Conservation (phyloP, 306 rosid species). For the Potentilla sterilis region DNA sequence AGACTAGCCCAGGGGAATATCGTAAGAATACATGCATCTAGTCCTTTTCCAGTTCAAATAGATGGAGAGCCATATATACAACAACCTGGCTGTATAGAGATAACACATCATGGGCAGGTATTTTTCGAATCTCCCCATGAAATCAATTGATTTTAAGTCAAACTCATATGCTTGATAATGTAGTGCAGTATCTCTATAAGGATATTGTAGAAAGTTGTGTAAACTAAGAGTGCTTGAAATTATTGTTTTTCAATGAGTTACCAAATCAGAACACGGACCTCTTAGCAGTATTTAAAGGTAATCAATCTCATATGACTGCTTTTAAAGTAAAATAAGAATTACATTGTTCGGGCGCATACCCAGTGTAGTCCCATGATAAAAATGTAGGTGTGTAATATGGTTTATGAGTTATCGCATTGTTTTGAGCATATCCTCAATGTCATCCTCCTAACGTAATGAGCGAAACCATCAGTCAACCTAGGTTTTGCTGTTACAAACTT, state of each 20-base stretch:
- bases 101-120: slow-evolving; percentile 66
- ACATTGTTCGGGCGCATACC: not conserved
- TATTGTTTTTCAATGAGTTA: not conserved
- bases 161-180: not conserved
- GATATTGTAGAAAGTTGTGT: not conserved
- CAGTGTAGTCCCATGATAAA: not conserved
- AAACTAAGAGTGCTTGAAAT: not conserved
- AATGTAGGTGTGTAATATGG: not conserved
- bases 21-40: slow-evolving; percentile 59
- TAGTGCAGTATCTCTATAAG: not conserved
- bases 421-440: not conserved
- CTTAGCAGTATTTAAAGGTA: not conserved
- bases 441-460: not conserved
- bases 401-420: not conserved
- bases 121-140: not conserved
- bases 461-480: not conserved
- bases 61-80: slow-evolving; percentile 79
- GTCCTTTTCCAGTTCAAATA: slow-evolving; percentile 82
- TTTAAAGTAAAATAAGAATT: not conserved
- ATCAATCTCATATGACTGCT: not conserved
- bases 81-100: slow-evolving; percentile 54
- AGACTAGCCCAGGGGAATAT: slow-evolving; percentile 75
- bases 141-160: not conserved
- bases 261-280: not conserved
- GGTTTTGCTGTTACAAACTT: not conserved